Conservation (phyloP, 2,329 filamentous ascomycete genomes). For the Aureobasidium sp. region DNA sequence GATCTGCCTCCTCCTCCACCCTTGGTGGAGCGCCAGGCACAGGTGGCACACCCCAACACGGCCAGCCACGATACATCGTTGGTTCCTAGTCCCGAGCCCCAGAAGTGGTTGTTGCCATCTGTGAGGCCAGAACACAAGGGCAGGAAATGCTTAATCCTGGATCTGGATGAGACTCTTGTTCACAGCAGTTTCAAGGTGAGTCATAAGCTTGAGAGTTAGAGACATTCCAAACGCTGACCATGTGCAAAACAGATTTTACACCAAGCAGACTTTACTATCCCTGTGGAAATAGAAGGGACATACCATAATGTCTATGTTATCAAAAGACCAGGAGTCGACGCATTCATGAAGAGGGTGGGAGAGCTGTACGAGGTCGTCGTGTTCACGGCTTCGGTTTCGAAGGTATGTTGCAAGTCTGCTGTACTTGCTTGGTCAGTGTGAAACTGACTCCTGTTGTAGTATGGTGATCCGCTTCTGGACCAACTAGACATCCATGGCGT, state of each 20-base stretch:
- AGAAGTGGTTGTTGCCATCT: constrained; percentile 72
- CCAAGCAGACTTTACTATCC: constrained; percentile 97
- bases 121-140: constrained; percentile 71
- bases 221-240: background rate
- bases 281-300: constrained; percentile 96
- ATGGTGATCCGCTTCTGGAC: constrained; percentile 90
- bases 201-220: background rate
- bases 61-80: constrained; percentile 22
- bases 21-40: constrained; percentile 34
- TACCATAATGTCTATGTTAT: constrained; percentile 99
- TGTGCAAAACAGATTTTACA: constrained; percentile 71
- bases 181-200: constrained; percentile 97
- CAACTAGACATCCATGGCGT: constrained; percentile 96
- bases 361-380: constrained; percentile 98
- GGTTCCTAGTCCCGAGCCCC: constrained; percentile 38
- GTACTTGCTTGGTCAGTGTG: background rate
- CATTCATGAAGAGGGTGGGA: constrained; percentile 97
- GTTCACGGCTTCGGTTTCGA: constrained; percentile 96
- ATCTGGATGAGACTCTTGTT: constrained; percentile 92
- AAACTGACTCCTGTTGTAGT: constrained; percentile 43
- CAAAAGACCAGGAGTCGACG: constrained; percentile 95
- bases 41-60: constrained; percentile 12
- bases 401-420: constrained; percentile 46
- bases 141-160: constrained; percentile 88
- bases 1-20: constrained; percentile 51